Evolutionary conservation across 1,139 yeast species (phyloP).

Genomic region (Pichia sp.): DNA sequence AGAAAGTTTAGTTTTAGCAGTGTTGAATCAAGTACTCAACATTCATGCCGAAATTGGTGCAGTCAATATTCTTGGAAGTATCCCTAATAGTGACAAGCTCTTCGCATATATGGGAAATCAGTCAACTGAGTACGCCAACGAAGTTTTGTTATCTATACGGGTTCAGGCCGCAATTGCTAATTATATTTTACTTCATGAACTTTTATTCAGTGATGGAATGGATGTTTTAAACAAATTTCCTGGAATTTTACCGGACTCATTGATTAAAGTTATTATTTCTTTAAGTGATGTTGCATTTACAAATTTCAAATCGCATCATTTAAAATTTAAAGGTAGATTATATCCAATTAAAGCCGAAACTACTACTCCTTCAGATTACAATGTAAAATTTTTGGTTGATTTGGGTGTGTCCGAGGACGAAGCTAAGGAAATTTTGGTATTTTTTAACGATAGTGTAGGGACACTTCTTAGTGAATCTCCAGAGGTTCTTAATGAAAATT

Average conservation of each 20-base stretch:
- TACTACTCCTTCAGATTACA: conserved; percentile 47
- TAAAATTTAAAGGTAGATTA: conserved; percentile 31
- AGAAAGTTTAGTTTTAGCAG: conserved; percentile 20
- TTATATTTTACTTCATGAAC: conserved; percentile 33
- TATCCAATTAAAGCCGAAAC: conserved; percentile 43
- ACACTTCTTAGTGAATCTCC: conserved; percentile 19
- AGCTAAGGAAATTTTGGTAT: conserved; percentile 36
- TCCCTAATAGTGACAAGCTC: conserved; percentile 21
- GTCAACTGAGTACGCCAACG: conserved; percentile 22
- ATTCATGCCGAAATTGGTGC: conserved; percentile 21
- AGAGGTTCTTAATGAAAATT: conserved; percentile 24
- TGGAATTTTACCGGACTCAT: conserved; percentile 27
- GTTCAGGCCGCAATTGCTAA: conserved; percentile 38
- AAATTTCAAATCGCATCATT: conserved; percentile 24
- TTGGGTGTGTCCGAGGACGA: conserved; percentile 38
- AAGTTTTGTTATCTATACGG: conserved; percentile 32
- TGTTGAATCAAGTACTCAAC: conserved; percentile 20
- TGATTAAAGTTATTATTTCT: conserved; percentile 36
- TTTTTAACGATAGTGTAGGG: conserved; percentile 20
- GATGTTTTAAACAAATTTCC: conserved; percentile 19
- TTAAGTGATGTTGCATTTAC: conserved; percentile 34
- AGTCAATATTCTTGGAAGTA: conserved; percentile 17
- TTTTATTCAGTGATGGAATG: conserved; percentile 28
- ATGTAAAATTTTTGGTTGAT: conserved; percentile 40
- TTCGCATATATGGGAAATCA: conserved; percentile 20